Evolutionary conservation across 768 basidiomycete genomes (phyloP).

Genomic region (Hygrophoropsis aurantiaca): DNA sequence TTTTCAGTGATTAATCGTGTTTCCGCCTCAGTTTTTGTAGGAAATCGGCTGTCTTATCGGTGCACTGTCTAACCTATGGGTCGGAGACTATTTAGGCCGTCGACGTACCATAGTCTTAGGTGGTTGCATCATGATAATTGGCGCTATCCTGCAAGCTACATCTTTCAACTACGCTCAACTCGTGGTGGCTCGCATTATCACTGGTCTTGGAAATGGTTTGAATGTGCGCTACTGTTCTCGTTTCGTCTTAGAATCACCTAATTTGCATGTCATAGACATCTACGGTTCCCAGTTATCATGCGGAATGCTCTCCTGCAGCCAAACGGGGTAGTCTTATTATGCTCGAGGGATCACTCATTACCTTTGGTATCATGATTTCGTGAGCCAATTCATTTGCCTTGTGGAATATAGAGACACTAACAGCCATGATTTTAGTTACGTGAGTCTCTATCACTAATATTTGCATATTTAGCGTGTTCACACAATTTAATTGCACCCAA

Average conservation of each 20-base stretch:
- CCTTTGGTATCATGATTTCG: conserved; percentile 63
- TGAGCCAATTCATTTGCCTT: conserved; percentile 36
- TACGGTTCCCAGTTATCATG: conserved; percentile 63
- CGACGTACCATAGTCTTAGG: conserved; percentile 59
- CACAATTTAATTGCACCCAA: too few species aligned
- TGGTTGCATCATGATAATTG: conserved; percentile 58
- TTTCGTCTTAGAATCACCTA: not conserved
- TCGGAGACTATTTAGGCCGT: conserved; percentile 60
- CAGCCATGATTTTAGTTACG: conserved; percentile 11
- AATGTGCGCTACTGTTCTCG: too few species aligned
- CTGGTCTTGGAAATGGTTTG: conserved; percentile 66
- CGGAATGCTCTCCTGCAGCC: conserved; percentile 63
- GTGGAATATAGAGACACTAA: too few species aligned
- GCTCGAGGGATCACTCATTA: conserved; percentile 64
- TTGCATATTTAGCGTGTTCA: not conserved
- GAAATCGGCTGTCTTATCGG: conserved; percentile 67
- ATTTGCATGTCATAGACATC: conserved; percentile 45
- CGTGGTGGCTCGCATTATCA: conserved; percentile 58
- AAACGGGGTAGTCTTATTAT: conserved; percentile 62
- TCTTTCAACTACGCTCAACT: conserved; percentile 61
- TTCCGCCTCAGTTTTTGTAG: conserved; percentile 26
- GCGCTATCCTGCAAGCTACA: conserved; percentile 59
- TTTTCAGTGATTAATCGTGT: not conserved
- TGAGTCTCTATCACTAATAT: conserved; percentile 1
- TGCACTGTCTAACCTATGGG: conserved; percentile 60